phyloP scores from a whole-genome alignment of 768 basidiomycete species.

The Xerocomellus intermedius region DNA sequence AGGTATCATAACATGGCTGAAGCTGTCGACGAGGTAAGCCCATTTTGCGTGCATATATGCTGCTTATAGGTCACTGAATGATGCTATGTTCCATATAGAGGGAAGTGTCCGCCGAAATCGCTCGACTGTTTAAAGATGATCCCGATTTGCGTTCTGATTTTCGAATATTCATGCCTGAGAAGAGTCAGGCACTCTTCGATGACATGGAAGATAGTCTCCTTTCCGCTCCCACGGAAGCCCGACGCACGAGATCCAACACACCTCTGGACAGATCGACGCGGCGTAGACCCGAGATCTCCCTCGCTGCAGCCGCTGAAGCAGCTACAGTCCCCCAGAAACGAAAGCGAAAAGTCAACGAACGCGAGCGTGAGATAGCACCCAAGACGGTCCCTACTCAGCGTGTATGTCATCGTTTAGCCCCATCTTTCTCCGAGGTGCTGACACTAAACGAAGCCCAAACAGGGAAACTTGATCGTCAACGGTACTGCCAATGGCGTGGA shows the following conservation, averaged over 20 bases:
- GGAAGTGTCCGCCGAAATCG: conserved; percentile 68
- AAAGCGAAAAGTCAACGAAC: conserved; percentile 58
- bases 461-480: conserved; percentile 20
- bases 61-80: neutral
- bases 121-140: conserved; percentile 68
- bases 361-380: conserved; percentile 35
- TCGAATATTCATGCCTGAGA: conserved; percentile 70
- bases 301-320: conserved; percentile 35
- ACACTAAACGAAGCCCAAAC: conserved; percentile 19
- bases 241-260: conserved; percentile 37
- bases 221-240: conserved; percentile 23
- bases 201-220: conserved; percentile 38
- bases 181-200: conserved; percentile 48
- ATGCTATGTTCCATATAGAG: conserved; percentile 30
- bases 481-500: conserved; percentile 20
- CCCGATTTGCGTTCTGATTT: conserved; percentile 75
- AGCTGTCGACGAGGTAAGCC: conserved; percentile 56
- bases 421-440: neutral
- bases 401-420: conserved; percentile 13
- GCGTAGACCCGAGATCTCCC: conserved; percentile 47
- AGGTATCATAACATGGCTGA: conserved; percentile 60
- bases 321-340: conserved; percentile 61
- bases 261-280: conserved; percentile 38
- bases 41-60: conserved; percentile 7
- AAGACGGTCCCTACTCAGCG: conserved; percentile 24